phyloP scores from a whole-genome alignment of 176 grass and related monocot genomes.

The Tillandsia leiboldiana region DNA sequence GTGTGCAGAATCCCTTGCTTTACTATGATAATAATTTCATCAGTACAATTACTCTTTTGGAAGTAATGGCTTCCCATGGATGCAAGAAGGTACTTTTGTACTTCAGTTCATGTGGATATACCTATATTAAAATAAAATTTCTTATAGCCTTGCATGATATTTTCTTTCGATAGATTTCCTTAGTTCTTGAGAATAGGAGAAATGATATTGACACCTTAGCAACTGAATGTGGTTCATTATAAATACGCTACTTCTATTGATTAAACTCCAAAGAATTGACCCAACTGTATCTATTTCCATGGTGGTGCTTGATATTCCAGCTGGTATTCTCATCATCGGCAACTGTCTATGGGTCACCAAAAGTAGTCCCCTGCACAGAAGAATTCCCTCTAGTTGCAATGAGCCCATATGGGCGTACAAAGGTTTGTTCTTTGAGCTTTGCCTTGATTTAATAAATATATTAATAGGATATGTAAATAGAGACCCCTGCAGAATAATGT shows the following conservation, averaged over 20 bases:
- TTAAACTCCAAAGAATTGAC: background rate
- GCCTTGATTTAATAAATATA: conserved; percentile 9
- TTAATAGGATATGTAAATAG: too few species aligned
- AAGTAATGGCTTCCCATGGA: conserved; percentile 85
- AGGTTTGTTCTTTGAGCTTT: conserved; percentile 34
- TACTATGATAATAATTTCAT: conserved; percentile 85
- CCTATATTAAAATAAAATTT: background rate
- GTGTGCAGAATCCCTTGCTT: conserved; percentile 85
- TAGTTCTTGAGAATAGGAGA: background rate
- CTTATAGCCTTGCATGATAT: background rate
- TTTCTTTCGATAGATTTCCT: background rate
- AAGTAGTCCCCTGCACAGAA: conserved; percentile 83
- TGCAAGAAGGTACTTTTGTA: conserved; percentile 76
- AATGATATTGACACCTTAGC: background rate
- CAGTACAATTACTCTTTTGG: conserved; percentile 84
- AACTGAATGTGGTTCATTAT: background rate
- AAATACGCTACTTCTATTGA: conserved; percentile 11
- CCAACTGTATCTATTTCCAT: background rate
- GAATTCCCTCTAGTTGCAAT: conserved; percentile 77
- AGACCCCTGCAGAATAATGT: too few species aligned
- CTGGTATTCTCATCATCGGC: conserved; percentile 96
- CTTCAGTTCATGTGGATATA: conserved; percentile 8
- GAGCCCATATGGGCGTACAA: conserved; percentile 91
- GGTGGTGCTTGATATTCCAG: conserved; percentile 34
- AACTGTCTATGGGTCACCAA: conserved; percentile 86